Conservation (phyloP, 805 yeast species). For the Wickerhamiella cacticola region DNA sequence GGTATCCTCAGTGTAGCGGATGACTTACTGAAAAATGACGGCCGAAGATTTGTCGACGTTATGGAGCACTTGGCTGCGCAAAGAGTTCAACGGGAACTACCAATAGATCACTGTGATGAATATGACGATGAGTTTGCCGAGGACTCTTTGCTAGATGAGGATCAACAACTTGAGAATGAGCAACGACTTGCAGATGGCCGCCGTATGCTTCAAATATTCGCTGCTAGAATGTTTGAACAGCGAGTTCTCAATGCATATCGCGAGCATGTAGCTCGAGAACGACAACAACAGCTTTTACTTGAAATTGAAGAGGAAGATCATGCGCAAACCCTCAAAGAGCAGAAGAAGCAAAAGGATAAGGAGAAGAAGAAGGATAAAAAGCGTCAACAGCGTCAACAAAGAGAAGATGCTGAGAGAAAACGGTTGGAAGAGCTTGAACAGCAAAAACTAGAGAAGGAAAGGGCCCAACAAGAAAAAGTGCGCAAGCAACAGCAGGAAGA, state of each 20-base stretch:
- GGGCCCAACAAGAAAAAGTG: conserved; percentile 17
- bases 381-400: conserved; percentile 30
- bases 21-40: conserved; percentile 64
- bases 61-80: conserved; percentile 63
- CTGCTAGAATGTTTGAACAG: conserved; percentile 64
- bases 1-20: conserved; percentile 59
- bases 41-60: conserved; percentile 64
- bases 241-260: conserved; percentile 65
- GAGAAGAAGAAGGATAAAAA: conserved; percentile 34
- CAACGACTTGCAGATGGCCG: conserved; percentile 68
- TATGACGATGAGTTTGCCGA: conserved; percentile 14
- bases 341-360: conserved; percentile 30
- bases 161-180: conserved; percentile 33
- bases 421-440: conserved; percentile 29
- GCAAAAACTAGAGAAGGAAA: conserved; percentile 18
- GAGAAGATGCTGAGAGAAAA: conserved; percentile 31
- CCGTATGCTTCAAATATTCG: conserved; percentile 64
- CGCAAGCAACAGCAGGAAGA: conserved; percentile 22
- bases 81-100: conserved; percentile 32
- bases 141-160: conserved; percentile 12
- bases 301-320: conserved; percentile 28
- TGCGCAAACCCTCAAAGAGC: conserved; percentile 26
- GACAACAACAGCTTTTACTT: conserved; percentile 30
- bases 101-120: conserved; percentile 18
- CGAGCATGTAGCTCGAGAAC: conserved; percentile 67